Evolutionary conservation across 768 basidiomycete genomes (phyloP), one percentile per base, ranked within the genome.

Genomic region (Candolleomyces aberdarensis): DNA sequence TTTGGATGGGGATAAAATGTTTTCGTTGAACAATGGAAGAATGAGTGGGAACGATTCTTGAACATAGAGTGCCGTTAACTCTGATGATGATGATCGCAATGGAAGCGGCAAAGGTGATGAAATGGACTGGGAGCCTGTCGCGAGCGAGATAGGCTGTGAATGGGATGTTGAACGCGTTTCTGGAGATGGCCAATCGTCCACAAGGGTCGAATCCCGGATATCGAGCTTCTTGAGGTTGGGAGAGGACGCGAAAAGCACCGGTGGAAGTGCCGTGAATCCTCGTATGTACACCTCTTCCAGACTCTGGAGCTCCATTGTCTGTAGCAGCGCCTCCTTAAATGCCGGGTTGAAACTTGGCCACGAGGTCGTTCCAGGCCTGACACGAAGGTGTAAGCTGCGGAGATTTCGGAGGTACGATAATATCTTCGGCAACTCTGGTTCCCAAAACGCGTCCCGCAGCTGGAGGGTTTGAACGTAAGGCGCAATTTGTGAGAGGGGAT

Each of bases 351-450:
- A 56, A 13, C 39, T 39, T 15, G 9, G 5, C 54, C 54, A 56
- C 8, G 54, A 22, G 19, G 54, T 19, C 40, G 54, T 56, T 36
- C 54, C 54, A 40, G 54, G 59, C 17, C 63, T 50, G 36, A 48
- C 60, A 44, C 55, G 54, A 32, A 63, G 51, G 5, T 54, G 43
- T 5, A 63, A 13, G 5, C 1, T 40, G 20, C 59, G 48, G 13
- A 63, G 50, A n/a, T 40, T 26, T 31, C 56, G 44, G 17, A 63
- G 59, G 22, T 51, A 52, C 19, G 15, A 13, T 14, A 63, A 41
- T 13, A 63, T 60, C 13, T 49, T 48, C 15, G 60, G n/a, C 15
- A 63, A 13, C 10, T 60, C 59, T 17, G 46, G 51, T 17, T 56
- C 54, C 54, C 54, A 56, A 39, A 56, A 56, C 14, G 39, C 54